phyloP scores from a whole-genome alignment of 108 stramenopile species.

The Aurantiochytrium sp. region DNA sequence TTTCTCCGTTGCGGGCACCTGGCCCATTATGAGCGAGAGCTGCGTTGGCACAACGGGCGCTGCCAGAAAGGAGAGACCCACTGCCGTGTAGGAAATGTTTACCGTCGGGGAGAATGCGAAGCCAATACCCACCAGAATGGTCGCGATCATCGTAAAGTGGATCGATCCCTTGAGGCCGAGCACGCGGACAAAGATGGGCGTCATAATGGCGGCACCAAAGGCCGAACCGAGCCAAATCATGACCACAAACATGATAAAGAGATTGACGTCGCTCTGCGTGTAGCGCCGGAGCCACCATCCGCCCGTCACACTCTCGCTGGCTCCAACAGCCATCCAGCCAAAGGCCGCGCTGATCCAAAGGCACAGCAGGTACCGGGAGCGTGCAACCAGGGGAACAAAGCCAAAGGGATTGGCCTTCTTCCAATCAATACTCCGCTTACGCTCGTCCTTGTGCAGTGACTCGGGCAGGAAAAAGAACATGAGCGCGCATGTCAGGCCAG shows the following conservation, averaged over 20 bases:
- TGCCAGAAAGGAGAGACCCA: not conserved
- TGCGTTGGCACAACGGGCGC: not conserved
- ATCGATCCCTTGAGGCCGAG: not conserved
- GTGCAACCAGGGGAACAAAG: not conserved
- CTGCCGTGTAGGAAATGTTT: not conserved
- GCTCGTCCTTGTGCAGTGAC: not conserved
- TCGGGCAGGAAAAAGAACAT: not conserved
- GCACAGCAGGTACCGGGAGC: not conserved
- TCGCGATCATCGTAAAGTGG: not conserved
- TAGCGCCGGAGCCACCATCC: conserved; percentile 15
- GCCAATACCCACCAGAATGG: not conserved
- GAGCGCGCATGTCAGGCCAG: not conserved
- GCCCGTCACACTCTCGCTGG: not conserved
- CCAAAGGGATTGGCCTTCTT: conserved; percentile 8
- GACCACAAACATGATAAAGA: not conserved
- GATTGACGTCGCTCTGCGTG: not conserved
- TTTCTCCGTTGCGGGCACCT: not conserved
- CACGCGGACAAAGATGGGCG: not conserved
- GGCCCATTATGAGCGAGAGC: not conserved
- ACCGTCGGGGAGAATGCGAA: not conserved
- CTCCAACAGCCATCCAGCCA: not conserved
- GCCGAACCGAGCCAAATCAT: not conserved
- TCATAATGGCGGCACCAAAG: conserved; percentile 14
- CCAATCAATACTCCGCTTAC: not conserved
- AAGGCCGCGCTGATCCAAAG: not conserved